These are phyloP conservation scores for Plasmodium inui DNA, from an alignment of 169 alveolate genomes.

Conservation along the genomic window DNA sequence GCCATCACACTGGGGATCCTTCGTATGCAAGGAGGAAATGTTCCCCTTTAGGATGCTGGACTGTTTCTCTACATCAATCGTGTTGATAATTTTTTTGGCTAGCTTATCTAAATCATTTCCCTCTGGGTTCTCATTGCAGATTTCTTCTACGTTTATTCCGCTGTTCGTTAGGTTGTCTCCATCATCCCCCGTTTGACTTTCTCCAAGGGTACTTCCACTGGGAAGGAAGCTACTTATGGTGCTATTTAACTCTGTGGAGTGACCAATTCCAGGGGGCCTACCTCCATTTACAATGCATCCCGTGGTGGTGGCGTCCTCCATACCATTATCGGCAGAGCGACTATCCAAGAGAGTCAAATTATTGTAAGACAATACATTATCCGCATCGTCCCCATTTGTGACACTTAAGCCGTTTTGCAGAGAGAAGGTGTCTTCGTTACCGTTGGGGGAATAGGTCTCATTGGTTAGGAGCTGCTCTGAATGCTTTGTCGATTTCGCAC, in stretches of 20 bases:
- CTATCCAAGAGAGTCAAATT: not conserved
- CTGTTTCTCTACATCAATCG: conserved; percentile 74
- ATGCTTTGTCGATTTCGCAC: conserved; percentile 3
- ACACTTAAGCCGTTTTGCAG: not conserved
- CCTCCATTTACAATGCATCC: not conserved
- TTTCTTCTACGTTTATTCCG: conserved; percentile 77
- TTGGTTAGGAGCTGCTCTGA: not conserved
- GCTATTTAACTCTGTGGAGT: not conserved
- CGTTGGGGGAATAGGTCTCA: not conserved
- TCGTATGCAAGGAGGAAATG: not conserved
- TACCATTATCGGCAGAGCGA: not conserved
- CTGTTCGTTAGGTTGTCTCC: conserved; percentile 36
- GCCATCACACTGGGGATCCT: not conserved
- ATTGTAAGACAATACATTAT: not conserved
- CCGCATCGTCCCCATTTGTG: not conserved
- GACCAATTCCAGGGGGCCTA: not conserved
- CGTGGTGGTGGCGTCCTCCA: not conserved
- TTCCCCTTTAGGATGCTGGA: conserved; percentile 8
- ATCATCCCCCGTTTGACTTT: conserved; percentile 5
- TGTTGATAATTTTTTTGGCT: conserved; percentile 80
- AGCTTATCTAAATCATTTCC: conserved; percentile 78
- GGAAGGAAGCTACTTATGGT: not conserved
- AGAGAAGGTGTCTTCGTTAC: not conserved
- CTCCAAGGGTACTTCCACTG: not conserved
- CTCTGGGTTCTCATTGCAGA: conserved; percentile 81